Evolutionary conservation across 1,139 yeast genomes (phyloP).

Genomic region (Taiozyma sp.): DNA sequence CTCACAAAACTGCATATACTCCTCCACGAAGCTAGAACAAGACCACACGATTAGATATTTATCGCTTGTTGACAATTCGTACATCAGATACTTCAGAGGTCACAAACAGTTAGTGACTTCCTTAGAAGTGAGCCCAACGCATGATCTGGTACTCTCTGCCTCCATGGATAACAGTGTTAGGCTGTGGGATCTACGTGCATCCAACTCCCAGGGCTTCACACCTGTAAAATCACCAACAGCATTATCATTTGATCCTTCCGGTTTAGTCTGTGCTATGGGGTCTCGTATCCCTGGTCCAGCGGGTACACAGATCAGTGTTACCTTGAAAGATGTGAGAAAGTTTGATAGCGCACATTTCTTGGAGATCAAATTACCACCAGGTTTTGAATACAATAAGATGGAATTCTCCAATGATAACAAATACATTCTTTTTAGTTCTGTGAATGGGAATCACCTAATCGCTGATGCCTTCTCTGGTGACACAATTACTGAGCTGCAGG

Average conservation of each 20-base stretch:
- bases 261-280: slow-evolving; percentile 64
- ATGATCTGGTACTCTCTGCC: slow-evolving; percentile 64
- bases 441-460: slow-evolving; percentile 46
- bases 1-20: slow-evolving; percentile 70
- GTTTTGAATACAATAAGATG: slow-evolving; percentile 54
- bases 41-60: slow-evolving; percentile 74
- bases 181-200: slow-evolving; percentile 76
- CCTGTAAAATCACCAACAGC: background rate
- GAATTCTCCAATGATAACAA: slow-evolving; percentile 87
- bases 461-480: slow-evolving; percentile 72
- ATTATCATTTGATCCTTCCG: slow-evolving; percentile 80
- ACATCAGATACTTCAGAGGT: slow-evolving; percentile 81
- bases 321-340: slow-evolving; percentile 56
- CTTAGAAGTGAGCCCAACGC: slow-evolving; percentile 70
- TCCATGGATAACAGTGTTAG: slow-evolving; percentile 78
- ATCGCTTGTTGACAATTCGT: slow-evolving; percentile 73
- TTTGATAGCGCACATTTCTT: slow-evolving; percentile 55
- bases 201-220: slow-evolving; percentile 54
- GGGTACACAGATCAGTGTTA: slow-evolving; percentile 34
- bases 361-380: slow-evolving; percentile 33
- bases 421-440: slow-evolving; percentile 60
- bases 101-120: slow-evolving; percentile 73
- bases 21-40: slow-evolving; percentile 67
- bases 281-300: slow-evolving; percentile 10
- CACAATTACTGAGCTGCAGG: slow-evolving; percentile 48